Percentiles rank a stretch among this genome's conserved stretches.
phyloP scores from a whole-genome alignment of 805 yeast species.

The Candida sithepensis region DNA sequence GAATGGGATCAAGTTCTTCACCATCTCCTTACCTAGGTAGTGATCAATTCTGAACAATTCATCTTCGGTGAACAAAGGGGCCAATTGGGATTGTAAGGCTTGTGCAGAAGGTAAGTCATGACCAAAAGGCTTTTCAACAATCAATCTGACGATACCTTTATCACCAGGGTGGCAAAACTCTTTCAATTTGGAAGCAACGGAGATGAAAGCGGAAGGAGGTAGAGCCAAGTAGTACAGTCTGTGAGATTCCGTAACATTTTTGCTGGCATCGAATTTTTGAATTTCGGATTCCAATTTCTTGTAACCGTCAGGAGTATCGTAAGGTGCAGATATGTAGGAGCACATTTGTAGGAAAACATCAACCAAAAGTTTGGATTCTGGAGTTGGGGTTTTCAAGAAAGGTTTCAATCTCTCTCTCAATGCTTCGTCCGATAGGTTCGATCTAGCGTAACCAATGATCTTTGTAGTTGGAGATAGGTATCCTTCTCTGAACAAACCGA shows the following conservation, averaged over 20 bases:
- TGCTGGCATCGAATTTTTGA: slow-evolving; percentile 52
- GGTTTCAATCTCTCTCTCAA: slow-evolving; percentile 64
- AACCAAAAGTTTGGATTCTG: slow-evolving; percentile 36
- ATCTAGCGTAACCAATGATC: slow-evolving; percentile 91
- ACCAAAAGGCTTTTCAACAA: slow-evolving; percentile 97
- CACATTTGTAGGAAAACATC: slow-evolving; percentile 65
- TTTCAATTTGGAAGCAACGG: slow-evolving; percentile 73
- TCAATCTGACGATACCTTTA: slow-evolving; percentile 71
- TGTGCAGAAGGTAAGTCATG: slow-evolving; percentile 80
- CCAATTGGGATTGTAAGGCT: slow-evolving; percentile 68
- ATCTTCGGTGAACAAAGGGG: slow-evolving; percentile 86
- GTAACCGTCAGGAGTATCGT: slow-evolving; percentile 79
- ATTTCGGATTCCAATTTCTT: slow-evolving; percentile 50
- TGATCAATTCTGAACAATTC: slow-evolving; percentile 96
- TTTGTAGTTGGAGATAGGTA: slow-evolving; percentile 64
- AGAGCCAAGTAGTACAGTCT: slow-evolving; percentile 89
- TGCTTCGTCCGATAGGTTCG: slow-evolving; percentile 64
- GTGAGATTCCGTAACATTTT: slow-evolving; percentile 52
- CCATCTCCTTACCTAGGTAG: slow-evolving; percentile 97
- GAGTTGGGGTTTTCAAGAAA: slow-evolving; percentile 43
- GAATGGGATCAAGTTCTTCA: slow-evolving; percentile 82
- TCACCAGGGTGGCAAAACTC: slow-evolving; percentile 57
- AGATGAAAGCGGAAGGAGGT: slow-evolving; percentile 88
- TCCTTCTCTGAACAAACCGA: slow-evolving; percentile 75
- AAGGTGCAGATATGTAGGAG: slow-evolving; percentile 72